A percentile compares a stretch with the other conserved stretches of the same genome.
phyloP scores from a whole-genome alignment of 768 basidiomycete genomes.

The Termitomyces sp. region DNA sequence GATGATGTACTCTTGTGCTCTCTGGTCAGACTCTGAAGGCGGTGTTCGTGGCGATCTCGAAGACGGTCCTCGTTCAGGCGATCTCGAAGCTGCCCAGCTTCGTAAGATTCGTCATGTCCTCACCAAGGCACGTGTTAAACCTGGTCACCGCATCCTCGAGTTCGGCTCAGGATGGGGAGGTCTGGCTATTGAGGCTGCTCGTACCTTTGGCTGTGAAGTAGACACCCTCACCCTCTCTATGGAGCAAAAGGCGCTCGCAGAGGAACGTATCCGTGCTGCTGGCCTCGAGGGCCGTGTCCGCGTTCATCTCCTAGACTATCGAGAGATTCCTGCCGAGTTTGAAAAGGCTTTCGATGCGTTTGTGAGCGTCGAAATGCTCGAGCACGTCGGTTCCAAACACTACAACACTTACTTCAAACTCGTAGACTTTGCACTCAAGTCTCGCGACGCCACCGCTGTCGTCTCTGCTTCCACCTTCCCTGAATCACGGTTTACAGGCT shows the following conservation, averaged over 20 bases:
- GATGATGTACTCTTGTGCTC: slow-evolving; percentile 93
- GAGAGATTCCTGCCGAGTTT: slow-evolving; percentile 79
- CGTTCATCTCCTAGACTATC: slow-evolving; percentile 88
- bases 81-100: slow-evolving; percentile 77
- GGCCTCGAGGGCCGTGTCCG: slow-evolving; percentile 68
- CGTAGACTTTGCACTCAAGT: slow-evolving; percentile 73
- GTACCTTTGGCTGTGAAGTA: slow-evolving; percentile 72
- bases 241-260: slow-evolving; percentile 84
- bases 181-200: slow-evolving; percentile 81
- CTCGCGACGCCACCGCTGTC: slow-evolving; percentile 60
- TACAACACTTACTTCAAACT: slow-evolving; percentile 73
- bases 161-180: slow-evolving; percentile 95
- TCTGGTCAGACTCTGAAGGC: slow-evolving; percentile 78
- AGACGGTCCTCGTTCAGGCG: slow-evolving; percentile 50
- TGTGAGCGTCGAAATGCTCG: slow-evolving; percentile 79
- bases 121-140: slow-evolving; percentile 66
- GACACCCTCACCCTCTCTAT: slow-evolving; percentile 86
- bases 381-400: slow-evolving; percentile 54
- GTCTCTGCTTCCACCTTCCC: slow-evolving; percentile 69
- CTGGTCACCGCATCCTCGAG: slow-evolving; percentile 80
- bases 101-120: slow-evolving; percentile 85
- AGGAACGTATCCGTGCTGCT: slow-evolving; percentile 72
- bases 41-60: slow-evolving; percentile 72
- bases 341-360: slow-evolving; percentile 78
- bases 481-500: slow-evolving; percentile 59